A percentile compares a stretch with the other conserved stretches of the same genome.
Evolutionary conservation across 2,329 filamentous ascomycete species (phyloP).

Genomic region (Aureobasidium sp.): DNA sequence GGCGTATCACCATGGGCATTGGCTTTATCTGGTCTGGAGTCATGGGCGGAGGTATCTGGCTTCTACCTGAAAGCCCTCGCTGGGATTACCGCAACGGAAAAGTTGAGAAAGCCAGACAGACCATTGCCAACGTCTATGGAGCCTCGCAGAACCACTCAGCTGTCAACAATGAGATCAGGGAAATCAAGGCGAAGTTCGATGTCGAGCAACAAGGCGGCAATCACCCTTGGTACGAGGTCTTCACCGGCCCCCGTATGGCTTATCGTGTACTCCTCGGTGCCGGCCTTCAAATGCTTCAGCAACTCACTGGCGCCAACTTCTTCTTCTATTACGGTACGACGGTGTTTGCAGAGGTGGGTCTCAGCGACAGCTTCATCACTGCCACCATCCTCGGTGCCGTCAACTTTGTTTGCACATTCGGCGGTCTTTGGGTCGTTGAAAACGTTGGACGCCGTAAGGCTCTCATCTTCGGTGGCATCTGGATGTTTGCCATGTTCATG

Average conservation of each 20-base stretch:
- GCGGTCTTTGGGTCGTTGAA: slow-evolving; percentile 40
- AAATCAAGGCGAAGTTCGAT: slow-evolving; percentile 44
- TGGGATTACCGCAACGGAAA: slow-evolving; percentile 50
- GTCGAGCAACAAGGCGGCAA: slow-evolving; percentile 41
- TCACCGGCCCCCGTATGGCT: slow-evolving; percentile 57
- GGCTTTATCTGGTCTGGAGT: slow-evolving; percentile 49
- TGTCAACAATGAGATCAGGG: slow-evolving; percentile 43
- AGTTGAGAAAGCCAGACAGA: slow-evolving; percentile 41
- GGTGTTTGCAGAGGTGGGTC: slow-evolving; percentile 32
- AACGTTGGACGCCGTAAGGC: slow-evolving; percentile 36
- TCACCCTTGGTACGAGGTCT: slow-evolving; percentile 57
- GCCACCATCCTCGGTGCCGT: slow-evolving; percentile 40
- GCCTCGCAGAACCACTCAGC: slow-evolving; percentile 47
- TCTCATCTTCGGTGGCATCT: slow-evolving; percentile 36
- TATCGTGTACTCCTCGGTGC: slow-evolving; percentile 57
- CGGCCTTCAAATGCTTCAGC: slow-evolving; percentile 55
- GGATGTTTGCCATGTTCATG: slow-evolving; percentile 47
- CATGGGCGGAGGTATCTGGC: slow-evolving; percentile 45
- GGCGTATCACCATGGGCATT: slow-evolving; percentile 56
- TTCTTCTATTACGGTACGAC: slow-evolving; percentile 48
- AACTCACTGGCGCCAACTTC: slow-evolving; percentile 61
- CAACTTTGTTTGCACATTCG: slow-evolving; percentile 41
- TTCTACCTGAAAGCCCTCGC: slow-evolving; percentile 49
- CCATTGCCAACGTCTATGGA: slow-evolving; percentile 47
- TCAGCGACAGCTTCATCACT: slow-evolving; percentile 37